Evolutionary conservation across 768 basidiomycete genomes (phyloP).

Genomic region (Termitomyces sp.): DNA sequence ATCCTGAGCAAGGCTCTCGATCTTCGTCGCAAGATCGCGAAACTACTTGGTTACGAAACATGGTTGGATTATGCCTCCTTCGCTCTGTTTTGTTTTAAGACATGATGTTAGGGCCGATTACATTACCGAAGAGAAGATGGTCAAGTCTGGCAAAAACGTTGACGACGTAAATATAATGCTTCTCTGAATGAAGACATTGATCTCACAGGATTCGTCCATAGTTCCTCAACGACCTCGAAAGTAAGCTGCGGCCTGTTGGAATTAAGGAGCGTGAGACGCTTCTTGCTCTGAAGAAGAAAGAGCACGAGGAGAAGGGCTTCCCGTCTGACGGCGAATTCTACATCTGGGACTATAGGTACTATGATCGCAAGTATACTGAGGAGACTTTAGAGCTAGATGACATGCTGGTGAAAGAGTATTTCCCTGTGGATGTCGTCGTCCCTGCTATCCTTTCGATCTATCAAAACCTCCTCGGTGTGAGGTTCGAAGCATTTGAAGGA

Average conservation of each 20-base stretch:
- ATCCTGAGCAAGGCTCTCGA: slow-evolving; percentile 64
- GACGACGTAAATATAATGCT: slow-evolving; percentile 37
- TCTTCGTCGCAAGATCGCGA: slow-evolving; percentile 67
- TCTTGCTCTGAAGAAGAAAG: slow-evolving; percentile 71
- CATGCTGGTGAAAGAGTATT: slow-evolving; percentile 80
- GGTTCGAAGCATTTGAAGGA: slow-evolving; percentile 61
- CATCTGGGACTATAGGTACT: slow-evolving; percentile 84
- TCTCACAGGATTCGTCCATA: slow-evolving; percentile 21
- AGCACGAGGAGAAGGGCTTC: slow-evolving; percentile 55
- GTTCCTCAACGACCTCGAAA: slow-evolving; percentile 78
- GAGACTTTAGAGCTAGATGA: slow-evolving; percentile 69
- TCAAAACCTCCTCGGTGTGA: slow-evolving; percentile 75
- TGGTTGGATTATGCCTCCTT: slow-evolving; percentile 36
- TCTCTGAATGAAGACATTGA: not conserved
- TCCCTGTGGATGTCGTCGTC: slow-evolving; percentile 82
- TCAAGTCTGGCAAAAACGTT: slow-evolving; percentile 64
- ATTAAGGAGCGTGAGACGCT: slow-evolving; percentile 63
- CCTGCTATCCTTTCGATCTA: slow-evolving; percentile 82
- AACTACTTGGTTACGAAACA: slow-evolving; percentile 66
- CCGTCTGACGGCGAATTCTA: slow-evolving; percentile 73
- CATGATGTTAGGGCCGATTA: slow-evolving; percentile 61
- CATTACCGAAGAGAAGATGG: slow-evolving; percentile 83
- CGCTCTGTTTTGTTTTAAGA: not conserved
- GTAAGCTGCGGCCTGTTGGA: slow-evolving; percentile 71
- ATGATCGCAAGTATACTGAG: slow-evolving; percentile 65